These are phyloP conservation scores for Pugionium dolabratum DNA, from an alignment of 345 rosid genomes.

Conservation along the genomic window DNA sequence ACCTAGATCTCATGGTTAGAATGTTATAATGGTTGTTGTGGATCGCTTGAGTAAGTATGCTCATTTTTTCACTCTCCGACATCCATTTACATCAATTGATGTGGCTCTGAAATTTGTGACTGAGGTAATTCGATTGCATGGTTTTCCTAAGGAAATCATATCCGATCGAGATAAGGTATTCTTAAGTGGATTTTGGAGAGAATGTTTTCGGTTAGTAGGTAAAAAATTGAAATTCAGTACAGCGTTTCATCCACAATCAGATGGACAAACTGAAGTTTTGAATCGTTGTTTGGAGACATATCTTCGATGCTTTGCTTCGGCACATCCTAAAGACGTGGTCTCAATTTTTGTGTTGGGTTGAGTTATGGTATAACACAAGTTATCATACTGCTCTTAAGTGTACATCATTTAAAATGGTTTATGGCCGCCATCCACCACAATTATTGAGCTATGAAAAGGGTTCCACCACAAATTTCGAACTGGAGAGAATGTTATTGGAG, in stretches of 20 bases:
- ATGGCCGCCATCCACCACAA: background rate
- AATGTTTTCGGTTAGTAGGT: fast-evolving
- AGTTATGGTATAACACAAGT: background rate
- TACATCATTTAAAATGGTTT: background rate
- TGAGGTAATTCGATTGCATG: background rate
- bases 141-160: background rate
- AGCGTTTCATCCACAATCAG: background rate
- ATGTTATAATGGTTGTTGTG: background rate
- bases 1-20: background rate
- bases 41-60: background rate
- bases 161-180: background rate
- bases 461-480: no score
- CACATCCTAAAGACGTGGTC: background rate
- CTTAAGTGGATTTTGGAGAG: background rate
- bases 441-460: background rate
- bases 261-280: background rate
- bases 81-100: background rate
- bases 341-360: background rate
- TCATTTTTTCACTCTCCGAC: background rate
- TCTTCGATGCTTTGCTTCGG: background rate
- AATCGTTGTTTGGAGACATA: background rate
- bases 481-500: no score
- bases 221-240: fast-evolving
- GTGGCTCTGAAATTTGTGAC: background rate
- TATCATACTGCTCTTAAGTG: background rate